Evolutionary conservation across 305 asterid genomes (phyloP).

Genomic region (Andrographis paniculata): DNA sequence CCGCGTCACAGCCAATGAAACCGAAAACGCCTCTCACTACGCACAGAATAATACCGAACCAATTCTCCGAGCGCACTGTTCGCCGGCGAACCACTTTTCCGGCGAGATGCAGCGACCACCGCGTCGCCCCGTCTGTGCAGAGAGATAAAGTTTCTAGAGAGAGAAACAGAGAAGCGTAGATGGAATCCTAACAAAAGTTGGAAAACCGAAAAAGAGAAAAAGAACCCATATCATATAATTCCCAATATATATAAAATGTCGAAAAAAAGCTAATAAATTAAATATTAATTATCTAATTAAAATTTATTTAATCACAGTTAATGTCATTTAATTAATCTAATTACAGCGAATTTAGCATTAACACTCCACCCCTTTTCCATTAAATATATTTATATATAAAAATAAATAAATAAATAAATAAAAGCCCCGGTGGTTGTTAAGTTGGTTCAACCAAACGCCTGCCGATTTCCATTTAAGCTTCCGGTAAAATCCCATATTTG

Average conservation of each 20-base stretch:
- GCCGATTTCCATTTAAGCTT: constrained; percentile 28
- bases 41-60: constrained; percentile 3
- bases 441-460: constrained; percentile 58
- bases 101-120: constrained; percentile 25
- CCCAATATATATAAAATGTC: constrained; percentile 18
- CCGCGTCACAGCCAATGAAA: constrained; percentile 23
- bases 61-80: constrained; percentile 19
- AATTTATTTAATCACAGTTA: constrained; percentile 1
- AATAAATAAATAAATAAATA: constrained; percentile 19
- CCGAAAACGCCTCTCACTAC: constrained; percentile 1
- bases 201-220: constrained; percentile 37
- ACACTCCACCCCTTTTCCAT: neutral
- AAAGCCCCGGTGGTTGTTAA: constrained; percentile 48
- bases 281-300: no score
- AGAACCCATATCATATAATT: constrained; percentile 28
- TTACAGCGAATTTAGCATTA: constrained; percentile 18
- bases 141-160: constrained; percentile 22
- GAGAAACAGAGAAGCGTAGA: constrained; percentile 27
- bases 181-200: constrained; percentile 38
- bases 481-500: neutral
- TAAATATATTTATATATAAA: neutral
- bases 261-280: no score
- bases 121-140: constrained; percentile 19
- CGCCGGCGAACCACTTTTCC: constrained; percentile 28
- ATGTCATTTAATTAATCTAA: neutral